Evolutionary conservation across 2,329 filamentous ascomycete genomes (phyloP).

Genomic region (Canariomyces notabilis): DNA sequence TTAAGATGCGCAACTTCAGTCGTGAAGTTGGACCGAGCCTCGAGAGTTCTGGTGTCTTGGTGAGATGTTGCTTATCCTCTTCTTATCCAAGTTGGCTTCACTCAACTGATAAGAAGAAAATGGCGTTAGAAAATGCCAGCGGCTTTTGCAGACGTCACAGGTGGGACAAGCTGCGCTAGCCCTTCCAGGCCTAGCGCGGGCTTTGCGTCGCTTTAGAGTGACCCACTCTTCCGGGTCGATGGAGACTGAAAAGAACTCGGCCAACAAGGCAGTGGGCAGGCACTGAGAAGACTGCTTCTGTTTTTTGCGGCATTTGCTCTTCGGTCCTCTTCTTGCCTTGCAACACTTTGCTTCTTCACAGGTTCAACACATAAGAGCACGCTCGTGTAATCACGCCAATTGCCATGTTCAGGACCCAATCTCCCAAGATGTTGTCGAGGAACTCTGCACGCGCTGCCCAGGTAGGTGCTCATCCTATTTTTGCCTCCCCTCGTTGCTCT

Average conservation of each 20-base stretch:
- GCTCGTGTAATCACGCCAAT: conserved; percentile 5
- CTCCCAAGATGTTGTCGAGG: conserved; percentile 52
- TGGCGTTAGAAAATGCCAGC: conserved; percentile 8
- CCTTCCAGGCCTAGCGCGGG: conserved; percentile 10
- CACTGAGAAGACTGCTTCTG: conserved; percentile 11
- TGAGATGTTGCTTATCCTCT: too few relatives aligned
- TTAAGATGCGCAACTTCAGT: too few relatives aligned
- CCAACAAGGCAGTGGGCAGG: conserved; percentile 23
- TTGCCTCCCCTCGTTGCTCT: neutral
- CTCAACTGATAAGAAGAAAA: neutral
- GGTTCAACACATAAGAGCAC: conserved; percentile 7
- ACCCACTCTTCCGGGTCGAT: conserved; percentile 22
- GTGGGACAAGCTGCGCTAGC: conserved; percentile 8
- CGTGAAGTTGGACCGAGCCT: too few relatives aligned
- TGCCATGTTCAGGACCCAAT: conserved; percentile 17
- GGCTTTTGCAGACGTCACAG: conserved; percentile 20
- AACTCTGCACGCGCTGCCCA: conserved; percentile 52
- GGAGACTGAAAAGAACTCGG: conserved; percentile 24
- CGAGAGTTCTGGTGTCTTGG: too few relatives aligned
- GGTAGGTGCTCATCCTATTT: conserved; percentile 38
- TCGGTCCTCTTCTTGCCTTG: conserved; percentile 10
- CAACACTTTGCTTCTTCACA: conserved; percentile 4
- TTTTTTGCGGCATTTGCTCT: conserved; percentile 23
- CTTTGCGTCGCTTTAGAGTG: neutral
- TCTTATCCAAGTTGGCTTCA: neutral